phyloP scores from a whole-genome alignment of 2,329 filamentous ascomycete species.

The Talaromyces islandicus region DNA sequence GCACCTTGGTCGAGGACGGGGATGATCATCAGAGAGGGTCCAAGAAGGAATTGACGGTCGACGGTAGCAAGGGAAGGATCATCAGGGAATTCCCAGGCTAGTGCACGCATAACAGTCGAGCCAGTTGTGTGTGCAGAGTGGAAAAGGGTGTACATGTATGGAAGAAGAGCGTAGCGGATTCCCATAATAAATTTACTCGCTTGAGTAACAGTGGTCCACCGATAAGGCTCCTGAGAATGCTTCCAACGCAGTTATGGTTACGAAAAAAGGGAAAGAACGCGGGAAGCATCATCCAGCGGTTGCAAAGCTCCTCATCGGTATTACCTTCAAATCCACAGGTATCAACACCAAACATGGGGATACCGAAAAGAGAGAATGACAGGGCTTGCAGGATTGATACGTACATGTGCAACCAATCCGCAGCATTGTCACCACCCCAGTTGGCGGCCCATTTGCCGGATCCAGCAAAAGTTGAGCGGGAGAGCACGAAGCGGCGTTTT shows the following conservation, averaged over 20 bases:
- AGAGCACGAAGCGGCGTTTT: slow-evolving; percentile 78
- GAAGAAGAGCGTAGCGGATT: slow-evolving; percentile 64
- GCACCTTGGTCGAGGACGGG: slow-evolving; percentile 59
- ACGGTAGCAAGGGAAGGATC: slow-evolving; percentile 62
- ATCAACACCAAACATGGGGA: slow-evolving; percentile 71
- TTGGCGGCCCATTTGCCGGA: slow-evolving; percentile 71
- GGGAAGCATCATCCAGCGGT: slow-evolving; percentile 65
- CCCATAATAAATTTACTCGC: slow-evolving; percentile 61
- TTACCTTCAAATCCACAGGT: slow-evolving; percentile 67
- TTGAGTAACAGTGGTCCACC: slow-evolving; percentile 60
- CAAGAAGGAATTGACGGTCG: slow-evolving; percentile 68
- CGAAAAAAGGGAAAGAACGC: slow-evolving; percentile 76
- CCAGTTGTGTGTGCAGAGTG: slow-evolving; percentile 60
- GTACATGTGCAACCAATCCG: slow-evolving; percentile 66
- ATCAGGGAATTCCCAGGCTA: slow-evolving; percentile 68
- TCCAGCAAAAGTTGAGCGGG: slow-evolving; percentile 75
- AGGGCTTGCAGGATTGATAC: slow-evolving; percentile 73
- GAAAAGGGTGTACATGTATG: slow-evolving; percentile 72
- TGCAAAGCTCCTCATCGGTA: slow-evolving; percentile 63
- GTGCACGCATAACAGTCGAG: slow-evolving; percentile 64
- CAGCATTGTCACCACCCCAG: slow-evolving; percentile 73
- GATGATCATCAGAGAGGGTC: slow-evolving; percentile 58
- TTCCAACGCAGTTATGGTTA: slow-evolving; percentile 64
- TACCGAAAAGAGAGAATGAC: slow-evolving; percentile 66
- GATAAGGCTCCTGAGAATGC: slow-evolving; percentile 65